A percentile compares a stretch with the other conserved stretches of the same genome.
Conservation (phyloP, 345 rosid species). For the Eucalyptus curtisii region DNA sequence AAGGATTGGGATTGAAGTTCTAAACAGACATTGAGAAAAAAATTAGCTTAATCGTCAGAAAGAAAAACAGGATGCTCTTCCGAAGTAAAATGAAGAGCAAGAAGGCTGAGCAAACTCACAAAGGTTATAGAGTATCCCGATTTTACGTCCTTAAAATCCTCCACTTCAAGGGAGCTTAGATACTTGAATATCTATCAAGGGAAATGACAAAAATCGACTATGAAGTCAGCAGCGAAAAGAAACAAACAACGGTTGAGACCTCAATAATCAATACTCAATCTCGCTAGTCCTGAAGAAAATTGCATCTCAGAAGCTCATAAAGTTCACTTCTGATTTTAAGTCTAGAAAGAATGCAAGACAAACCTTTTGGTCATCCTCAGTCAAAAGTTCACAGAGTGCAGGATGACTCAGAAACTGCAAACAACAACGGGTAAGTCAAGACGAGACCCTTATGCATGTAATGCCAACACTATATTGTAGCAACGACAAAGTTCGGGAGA, state of each 20-base stretch:
- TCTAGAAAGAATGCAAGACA: background rate
- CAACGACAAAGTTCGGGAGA: background rate
- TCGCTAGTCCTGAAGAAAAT: background rate
- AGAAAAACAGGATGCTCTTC: background rate
- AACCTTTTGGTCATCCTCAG: constrained; percentile 93
- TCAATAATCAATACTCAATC: background rate
- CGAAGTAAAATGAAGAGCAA: background rate
- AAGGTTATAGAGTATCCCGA: constrained; percentile 83
- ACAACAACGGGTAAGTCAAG: background rate
- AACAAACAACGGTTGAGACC: background rate
- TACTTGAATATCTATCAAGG: constrained; percentile 57
- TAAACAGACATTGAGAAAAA: constrained; percentile 4
- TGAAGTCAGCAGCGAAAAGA: background rate
- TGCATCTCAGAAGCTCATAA: background rate
- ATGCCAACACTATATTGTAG: background rate
- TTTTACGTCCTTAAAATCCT: constrained; percentile 82
- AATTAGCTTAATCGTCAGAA: background rate
- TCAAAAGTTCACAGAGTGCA: constrained; percentile 63
- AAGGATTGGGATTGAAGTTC: constrained; percentile 77
- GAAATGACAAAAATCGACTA: background rate
- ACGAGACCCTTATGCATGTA: background rate
- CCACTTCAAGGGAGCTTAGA: constrained; percentile 69
- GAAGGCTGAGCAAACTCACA: constrained; percentile 30
- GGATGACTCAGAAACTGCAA: constrained; percentile 88
- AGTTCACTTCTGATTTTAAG: background rate